Evolutionary conservation across 768 basidiomycete genomes (phyloP), one percentile per base, ranked within the genome.

Genomic region (Ramaria sp.): DNA sequence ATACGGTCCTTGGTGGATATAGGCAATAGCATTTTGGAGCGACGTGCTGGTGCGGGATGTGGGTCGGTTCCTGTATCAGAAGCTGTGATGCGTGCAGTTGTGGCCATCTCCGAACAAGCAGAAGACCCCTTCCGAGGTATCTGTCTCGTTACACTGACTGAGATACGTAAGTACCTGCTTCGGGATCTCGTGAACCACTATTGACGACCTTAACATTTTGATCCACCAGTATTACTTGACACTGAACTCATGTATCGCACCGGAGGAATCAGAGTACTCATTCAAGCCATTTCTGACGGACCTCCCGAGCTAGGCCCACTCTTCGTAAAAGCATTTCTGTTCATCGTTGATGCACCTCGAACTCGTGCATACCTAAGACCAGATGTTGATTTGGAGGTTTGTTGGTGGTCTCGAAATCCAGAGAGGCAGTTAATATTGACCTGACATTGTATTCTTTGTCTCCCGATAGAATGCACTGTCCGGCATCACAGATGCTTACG

Each of bases 401-500:
- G 20, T 22, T 18, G 24, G 20, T 41, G 37, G 25, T 45, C 45
- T 20, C 13, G 32, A 51, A 47, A 45, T 38, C 5, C n/a, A 1
- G 20, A n/a, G 37, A 42, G 16, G 1, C 36, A 25, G 5, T 39
- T 44, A 45, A 24, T 52, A 56, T 36, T 8, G 47, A 44, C 49
- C 28, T 7, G 18, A 12, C n/a, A 16, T 36, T 15, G 55, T 18
- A 42, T 24, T 37, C 34, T 48, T 13, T 28, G 27, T 45, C 16
- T 24, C 38, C 10, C 4, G n/a, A 9, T 58, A 93, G 91, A 82
- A 93, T 62, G 88, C 85, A 1, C 71, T 97, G 12, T 84, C 88
- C 3, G 88, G 87, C 0, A 81, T 99, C 54, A 97, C 94, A 1
- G 94, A 97, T 65, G 88, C 88, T 0, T 93, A 94, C 61, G 89